Base-by-base conservation (phyloP, 495 filamentous ascomycete genomes). In the Penicillium mononematosum region DNA sequence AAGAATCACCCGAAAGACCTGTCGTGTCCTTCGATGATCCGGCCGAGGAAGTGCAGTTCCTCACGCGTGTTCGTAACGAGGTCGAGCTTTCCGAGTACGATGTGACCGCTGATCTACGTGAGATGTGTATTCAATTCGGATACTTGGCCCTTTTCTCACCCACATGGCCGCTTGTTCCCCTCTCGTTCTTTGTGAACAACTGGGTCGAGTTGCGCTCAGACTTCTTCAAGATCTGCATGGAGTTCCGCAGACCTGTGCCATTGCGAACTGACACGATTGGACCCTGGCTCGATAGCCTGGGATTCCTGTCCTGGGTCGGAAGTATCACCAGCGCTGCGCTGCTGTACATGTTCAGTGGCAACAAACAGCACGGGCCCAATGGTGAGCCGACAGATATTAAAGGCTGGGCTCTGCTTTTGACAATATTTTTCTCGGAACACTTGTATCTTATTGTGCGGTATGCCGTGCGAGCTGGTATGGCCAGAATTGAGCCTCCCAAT, bases 71-170 rank as follows among this genome's bases (percentile, higher is more conserved):
- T 0, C 85, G 94, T 24, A 81, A 89, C 55, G 91, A 98, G 67
- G 87, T 92, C n/a, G 88, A 94, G 59, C 79, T 97, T 1, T 83
- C 84, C 11, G 77, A 85, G 45, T 98, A 98, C 72, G 89, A 96
- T 59, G 92, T 96, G 2, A 91, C 88, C 6, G 81, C 81, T 12
- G 94, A 98, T 63, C 82, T 96, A 50, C 79, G 93, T 12, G 95
- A 98, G 70, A 98, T 98, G 94, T 85, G 92, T 49, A 85, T 98
- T 45, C 94, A 97, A 63, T 92, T 91, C 65, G 91, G 94, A 17
- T 98, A 96, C 67, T 75, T 98, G n/a, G 87, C 90, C 0, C 82
- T 98, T 3, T 98, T 98, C 76, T 91, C 89, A 3, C 88, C 94
- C 2, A 80, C 92, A 43, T 98, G 94, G 94, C 94, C 94, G 0